Conservation (phyloP, 1,284 basidiomycete species). For the Ceratobasidium sp. region DNA sequence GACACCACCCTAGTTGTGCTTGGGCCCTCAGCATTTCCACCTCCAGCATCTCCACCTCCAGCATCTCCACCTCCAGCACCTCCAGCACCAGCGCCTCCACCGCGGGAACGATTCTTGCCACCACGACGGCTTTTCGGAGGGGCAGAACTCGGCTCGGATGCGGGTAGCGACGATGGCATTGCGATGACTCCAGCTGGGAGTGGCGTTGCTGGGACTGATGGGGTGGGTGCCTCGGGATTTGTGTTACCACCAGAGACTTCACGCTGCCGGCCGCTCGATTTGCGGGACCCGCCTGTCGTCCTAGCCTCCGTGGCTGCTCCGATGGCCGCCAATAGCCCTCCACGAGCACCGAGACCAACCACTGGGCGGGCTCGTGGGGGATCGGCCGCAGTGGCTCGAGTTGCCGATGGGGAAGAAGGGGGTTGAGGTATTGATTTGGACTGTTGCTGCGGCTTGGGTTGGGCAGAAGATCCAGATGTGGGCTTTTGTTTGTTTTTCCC, state of each 20-base stretch:
- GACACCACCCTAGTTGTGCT: neutral
- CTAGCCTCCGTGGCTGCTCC: slow-evolving; percentile 15
- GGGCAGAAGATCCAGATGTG: slow-evolving; percentile 3
- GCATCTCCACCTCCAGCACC: no score
- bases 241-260: neutral
- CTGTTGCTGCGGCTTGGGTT: slow-evolving; percentile 3
- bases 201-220: neutral
- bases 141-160: slow-evolving; percentile 10
- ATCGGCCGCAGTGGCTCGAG: neutral
- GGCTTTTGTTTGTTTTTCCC: slow-evolving; percentile 35
- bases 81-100: neutral
- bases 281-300: neutral
- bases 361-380: slow-evolving; percentile 21
- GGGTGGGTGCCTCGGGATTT: neutral
- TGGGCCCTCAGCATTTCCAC: neutral
- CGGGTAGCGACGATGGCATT: slow-evolving; percentile 5
- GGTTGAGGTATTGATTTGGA: slow-evolving; percentile 17
- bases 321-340: slow-evolving; percentile 16
- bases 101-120: slow-evolving; percentile 20
- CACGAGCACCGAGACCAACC: slow-evolving; percentile 5
- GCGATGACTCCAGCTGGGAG: slow-evolving; percentile 35
- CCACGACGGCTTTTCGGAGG: slow-evolving; percentile 20
- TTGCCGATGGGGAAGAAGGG: neutral
- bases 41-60: neutral
- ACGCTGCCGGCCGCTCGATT: neutral